Conservation (phyloP, 306 rosid genomes). For the Rosa chinensis region DNA sequence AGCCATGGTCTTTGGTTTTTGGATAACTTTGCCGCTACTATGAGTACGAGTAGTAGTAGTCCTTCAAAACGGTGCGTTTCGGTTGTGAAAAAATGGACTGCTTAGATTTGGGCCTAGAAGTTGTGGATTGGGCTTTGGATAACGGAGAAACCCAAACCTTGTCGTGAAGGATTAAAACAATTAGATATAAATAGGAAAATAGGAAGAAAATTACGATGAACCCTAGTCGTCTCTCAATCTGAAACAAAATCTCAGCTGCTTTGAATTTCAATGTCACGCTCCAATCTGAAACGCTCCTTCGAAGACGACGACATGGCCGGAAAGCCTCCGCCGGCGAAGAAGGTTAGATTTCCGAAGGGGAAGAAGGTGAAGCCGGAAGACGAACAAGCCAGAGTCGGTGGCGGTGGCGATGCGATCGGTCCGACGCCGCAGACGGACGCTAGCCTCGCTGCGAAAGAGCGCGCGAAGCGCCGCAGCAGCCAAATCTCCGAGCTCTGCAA, state of each 20-base stretch:
- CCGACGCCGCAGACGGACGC: background rate
- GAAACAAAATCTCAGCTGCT: background rate
- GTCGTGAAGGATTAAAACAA: too few relatives aligned
- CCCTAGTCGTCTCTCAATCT: background rate
- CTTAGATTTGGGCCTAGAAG: background rate
- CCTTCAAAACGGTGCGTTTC: background rate
- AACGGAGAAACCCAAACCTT: background rate
- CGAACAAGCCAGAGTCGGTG: constrained; percentile 15
- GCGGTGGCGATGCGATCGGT: constrained; percentile 39
- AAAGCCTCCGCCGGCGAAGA: constrained; percentile 35
- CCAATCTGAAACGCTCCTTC: background rate
- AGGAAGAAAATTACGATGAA: background rate
- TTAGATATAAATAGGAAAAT: background rate
- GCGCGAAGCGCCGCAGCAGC: background rate
- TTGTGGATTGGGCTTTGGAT: background rate
- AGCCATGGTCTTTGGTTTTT: constrained; percentile 36
- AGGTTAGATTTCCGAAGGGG: constrained; percentile 86
- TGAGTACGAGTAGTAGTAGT: background rate
- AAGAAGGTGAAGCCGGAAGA: constrained; percentile 66
- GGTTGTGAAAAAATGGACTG: background rate
- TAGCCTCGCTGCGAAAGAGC: background rate
- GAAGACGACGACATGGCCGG: background rate
- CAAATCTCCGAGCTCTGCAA: background rate
- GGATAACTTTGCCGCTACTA: constrained; percentile 19
- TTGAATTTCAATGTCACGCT: background rate